Evolutionary conservation across 805 yeast species (phyloP), one percentile per base, ranked within the genome.

Genomic region (Suhomyces tanzawaensis): DNA sequence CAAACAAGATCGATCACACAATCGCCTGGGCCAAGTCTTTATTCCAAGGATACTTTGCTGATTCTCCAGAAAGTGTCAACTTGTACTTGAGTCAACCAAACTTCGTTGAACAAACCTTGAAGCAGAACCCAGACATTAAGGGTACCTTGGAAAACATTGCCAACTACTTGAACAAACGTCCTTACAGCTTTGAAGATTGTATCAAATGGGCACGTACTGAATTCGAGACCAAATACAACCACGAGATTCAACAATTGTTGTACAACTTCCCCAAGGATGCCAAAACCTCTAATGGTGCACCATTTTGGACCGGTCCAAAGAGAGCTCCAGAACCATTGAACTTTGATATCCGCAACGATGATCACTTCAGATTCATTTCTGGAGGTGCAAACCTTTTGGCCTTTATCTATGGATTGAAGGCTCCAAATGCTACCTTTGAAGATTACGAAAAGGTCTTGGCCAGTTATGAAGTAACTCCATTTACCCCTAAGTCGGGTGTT

Each of bases 11-110:
- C 53, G 99, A 93, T 60, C 99, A 93, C 59, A 93, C 99, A 1
- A 93, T 93, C 66, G 98, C 99, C 4, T 93, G 99, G 99, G 95
- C 98, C 12, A 95, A 95, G 68, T 81, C 89, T 14, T 72, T 88
- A 57, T 93, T 93, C 75, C 93, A 85, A 71, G 96, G 93, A 15
- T 88, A 80, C 56, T 93, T 93, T 62, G 72, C 80, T 25, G 96
- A 91, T 44, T 75, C 88, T n/a, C 90, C 96, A 14, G 96, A 87
- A 62, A 88, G 88, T 53, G 98, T 90, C 39, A 93, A 93, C 62
- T 65, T 87, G 57, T 93, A 89, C 64, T 69, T 93, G 58, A 72
- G 90, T 23, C 96, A 93, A 65, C 93, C 96, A 44, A 83, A 89
- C 66, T 93, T 82, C 62, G 91, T 91, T 31, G 97, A 91, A 66